Percentiles rank a stretch among this genome's conserved stretches.
Conservation (phyloP, 2,329 filamentous ascomycete genomes). For the Lachnum nothofagi region DNA sequence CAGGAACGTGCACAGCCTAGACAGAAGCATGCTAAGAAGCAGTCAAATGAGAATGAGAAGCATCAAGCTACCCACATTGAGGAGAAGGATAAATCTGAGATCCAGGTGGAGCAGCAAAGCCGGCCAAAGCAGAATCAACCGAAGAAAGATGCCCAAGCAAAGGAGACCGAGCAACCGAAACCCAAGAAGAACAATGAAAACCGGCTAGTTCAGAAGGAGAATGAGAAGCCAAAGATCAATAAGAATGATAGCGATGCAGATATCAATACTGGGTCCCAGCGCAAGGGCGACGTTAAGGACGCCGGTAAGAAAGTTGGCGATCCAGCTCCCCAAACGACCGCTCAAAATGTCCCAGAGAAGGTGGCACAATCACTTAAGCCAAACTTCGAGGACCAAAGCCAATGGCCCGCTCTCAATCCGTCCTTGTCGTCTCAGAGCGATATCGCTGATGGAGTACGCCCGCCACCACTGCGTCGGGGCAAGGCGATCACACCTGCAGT, state of each 20-base stretch:
- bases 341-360: background rate
- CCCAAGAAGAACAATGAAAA: no score
- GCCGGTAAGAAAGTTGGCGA: no score
- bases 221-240: background rate
- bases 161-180: no score
- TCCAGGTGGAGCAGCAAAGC: no score
- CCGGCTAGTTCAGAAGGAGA: background rate
- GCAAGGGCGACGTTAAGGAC: conserved; percentile 14
- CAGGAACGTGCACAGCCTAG: background rate
- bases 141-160: no score
- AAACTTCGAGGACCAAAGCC: conserved; percentile 8
- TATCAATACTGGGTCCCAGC: conserved; percentile 5
- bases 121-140: no score
- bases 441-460: conserved; percentile 22
- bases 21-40: background rate
- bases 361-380: background rate
- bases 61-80: no score
- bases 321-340: background rate
- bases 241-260: no score
- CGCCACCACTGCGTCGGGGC: conserved; percentile 9
- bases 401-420: conserved; percentile 22
- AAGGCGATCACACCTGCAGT: conserved; percentile 18
- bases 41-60: no score
- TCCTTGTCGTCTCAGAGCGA: conserved; percentile 12
- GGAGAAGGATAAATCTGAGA: no score